phyloP scores from a whole-genome alignment of 192 early-diverging fungal species.

The Pilaira anomala region DNA sequence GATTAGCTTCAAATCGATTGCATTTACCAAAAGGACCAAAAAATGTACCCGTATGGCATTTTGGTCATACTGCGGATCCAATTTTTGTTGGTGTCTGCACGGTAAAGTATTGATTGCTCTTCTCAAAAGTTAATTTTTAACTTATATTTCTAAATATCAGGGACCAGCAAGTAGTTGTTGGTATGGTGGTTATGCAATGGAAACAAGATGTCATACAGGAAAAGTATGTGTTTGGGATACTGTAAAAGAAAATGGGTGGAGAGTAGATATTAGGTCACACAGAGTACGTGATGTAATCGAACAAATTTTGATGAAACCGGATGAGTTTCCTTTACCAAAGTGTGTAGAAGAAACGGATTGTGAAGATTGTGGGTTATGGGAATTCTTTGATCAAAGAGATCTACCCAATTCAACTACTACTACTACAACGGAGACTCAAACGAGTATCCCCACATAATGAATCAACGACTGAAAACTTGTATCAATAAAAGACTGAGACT shows the following conservation, averaged over 20 bases:
- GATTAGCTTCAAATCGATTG: constrained; percentile 69
- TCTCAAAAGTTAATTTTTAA: neutral
- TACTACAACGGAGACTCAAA: neutral
- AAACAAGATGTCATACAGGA: constrained; percentile 85
- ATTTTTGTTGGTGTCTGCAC: constrained; percentile 85
- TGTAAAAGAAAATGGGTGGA: constrained; percentile 59
- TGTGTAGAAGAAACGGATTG: constrained; percentile 50
- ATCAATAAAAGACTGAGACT: neutral
- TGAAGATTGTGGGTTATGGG: constrained; percentile 75
- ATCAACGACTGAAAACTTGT: neutral
- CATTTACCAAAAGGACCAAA: constrained; percentile 63
- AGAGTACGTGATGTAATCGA: constrained; percentile 78
- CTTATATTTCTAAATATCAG: constrained; percentile 1
- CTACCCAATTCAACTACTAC: neutral
- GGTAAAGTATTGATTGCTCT: constrained; percentile 17
- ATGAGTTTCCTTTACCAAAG: constrained; percentile 36
- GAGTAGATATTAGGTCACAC: constrained; percentile 72
- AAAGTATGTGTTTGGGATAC: constrained; percentile 65
- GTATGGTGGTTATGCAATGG: constrained; percentile 75
- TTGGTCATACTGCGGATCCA: constrained; percentile 90
- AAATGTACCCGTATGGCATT: constrained; percentile 76
- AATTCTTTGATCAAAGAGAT: constrained; percentile 42
- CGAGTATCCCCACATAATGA: neutral
- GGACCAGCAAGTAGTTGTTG: constrained; percentile 55
- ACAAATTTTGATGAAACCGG: constrained; percentile 43